These are phyloP conservation scores for Aspergillus felis DNA, from an alignment of 2,329 filamentous ascomycete genomes.

Conservation along the genomic window DNA sequence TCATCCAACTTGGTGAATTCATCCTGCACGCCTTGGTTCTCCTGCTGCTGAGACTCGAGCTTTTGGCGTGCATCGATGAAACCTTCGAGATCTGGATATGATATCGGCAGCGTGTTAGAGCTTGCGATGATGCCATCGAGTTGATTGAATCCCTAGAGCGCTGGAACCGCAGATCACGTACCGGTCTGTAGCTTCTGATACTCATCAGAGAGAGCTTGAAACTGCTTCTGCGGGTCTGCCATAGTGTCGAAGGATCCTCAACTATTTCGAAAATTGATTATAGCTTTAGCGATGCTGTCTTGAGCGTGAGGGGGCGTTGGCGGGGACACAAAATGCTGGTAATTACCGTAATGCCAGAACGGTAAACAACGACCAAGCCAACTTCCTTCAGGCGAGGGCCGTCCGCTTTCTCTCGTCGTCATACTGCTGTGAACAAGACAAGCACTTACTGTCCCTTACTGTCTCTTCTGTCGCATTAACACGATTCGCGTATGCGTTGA, in stretches of 20 bases:
- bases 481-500: not conserved
- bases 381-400: slow-evolving; percentile 9
- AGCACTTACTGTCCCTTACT: not conserved
- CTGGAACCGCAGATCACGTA: slow-evolving; percentile 32
- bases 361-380: slow-evolving; percentile 17
- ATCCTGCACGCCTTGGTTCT: slow-evolving; percentile 85
- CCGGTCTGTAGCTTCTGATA: slow-evolving; percentile 84
- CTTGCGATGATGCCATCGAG: slow-evolving; percentile 3
- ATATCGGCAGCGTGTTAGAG: not conserved
- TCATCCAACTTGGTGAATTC: slow-evolving; percentile 78
- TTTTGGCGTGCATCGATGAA: slow-evolving; percentile 78
- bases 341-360: slow-evolving; percentile 13
- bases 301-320: slow-evolving; percentile 16
- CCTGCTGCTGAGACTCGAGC: slow-evolving; percentile 86
- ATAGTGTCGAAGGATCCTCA: slow-evolving; percentile 42
- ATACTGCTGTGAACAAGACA: not conserved
- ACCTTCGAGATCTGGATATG: slow-evolving; percentile 67
- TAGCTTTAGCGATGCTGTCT: slow-evolving; percentile 8
- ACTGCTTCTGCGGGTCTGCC: slow-evolving; percentile 69
- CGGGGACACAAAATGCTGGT: slow-evolving; percentile 25
- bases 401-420: slow-evolving; percentile 2
- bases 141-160: not conserved
- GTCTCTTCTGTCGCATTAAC: not conserved
- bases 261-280: not conserved
- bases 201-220: slow-evolving; percentile 81